Evolutionary conservation across 1,284 basidiomycete genomes (phyloP).

Genomic region (Afroboletus lepidellus): DNA sequence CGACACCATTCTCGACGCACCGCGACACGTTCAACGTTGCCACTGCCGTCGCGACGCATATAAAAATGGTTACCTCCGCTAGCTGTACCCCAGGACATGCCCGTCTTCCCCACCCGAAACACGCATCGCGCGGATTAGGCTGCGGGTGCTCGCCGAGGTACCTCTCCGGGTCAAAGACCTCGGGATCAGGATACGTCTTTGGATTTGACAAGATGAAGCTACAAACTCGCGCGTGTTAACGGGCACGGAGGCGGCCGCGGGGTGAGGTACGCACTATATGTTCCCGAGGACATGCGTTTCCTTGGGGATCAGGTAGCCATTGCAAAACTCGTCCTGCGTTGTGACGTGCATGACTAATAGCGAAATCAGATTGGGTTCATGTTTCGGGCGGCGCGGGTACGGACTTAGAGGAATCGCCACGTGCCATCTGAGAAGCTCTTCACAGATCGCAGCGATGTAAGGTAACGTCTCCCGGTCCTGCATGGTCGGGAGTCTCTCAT

Average conservation of each 20-base stretch:
- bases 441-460: slow-evolving; percentile 18
- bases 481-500: slow-evolving; percentile 13
- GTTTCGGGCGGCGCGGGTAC: too few species aligned
- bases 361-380: slow-evolving; percentile 1
- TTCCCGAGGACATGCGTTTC: slow-evolving; percentile 26
- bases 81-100: slow-evolving; percentile 15
- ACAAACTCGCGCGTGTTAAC: not conserved
- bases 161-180: slow-evolving; percentile 14
- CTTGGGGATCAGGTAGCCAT: slow-evolving; percentile 41
- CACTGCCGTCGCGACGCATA: slow-evolving; percentile 16
- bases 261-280: slow-evolving; percentile 16
- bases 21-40: slow-evolving; percentile 14
- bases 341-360: slow-evolving; percentile 34
- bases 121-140: slow-evolving; percentile 6
- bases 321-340: slow-evolving; percentile 35
- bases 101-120: slow-evolving; percentile 11
- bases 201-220: slow-evolving; percentile 16
- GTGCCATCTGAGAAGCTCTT: slow-evolving; percentile 21
- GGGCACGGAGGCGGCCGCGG: too few species aligned
- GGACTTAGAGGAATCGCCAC: slow-evolving; percentile 14
- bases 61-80: slow-evolving; percentile 15
- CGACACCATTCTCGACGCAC: slow-evolving; percentile 9
- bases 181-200: slow-evolving; percentile 12
- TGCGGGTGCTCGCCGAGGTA: slow-evolving; percentile 4
- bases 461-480: slow-evolving; percentile 14